Evolutionary conservation across 73 alveolate species (phyloP).

Genomic region (Paramecium sexaurelia): DNA sequence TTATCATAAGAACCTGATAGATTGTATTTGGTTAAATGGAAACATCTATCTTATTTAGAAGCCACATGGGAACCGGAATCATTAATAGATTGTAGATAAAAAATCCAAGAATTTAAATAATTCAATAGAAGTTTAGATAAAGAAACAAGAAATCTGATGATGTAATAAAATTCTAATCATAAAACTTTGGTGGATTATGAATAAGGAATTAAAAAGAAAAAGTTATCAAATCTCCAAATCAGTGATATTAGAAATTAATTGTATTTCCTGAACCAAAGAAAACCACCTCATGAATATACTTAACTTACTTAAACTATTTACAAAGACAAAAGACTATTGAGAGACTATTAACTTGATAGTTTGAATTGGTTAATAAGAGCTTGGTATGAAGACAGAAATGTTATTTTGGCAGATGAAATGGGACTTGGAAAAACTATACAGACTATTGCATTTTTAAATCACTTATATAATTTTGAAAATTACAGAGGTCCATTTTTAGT

Average conservation of each 20-base stretch:
- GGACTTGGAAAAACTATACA: conserved; percentile 97
- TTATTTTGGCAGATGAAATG: conserved; percentile 95
- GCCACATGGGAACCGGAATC: conserved; percentile 88
- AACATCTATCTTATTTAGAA: conserved; percentile 75
- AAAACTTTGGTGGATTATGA: conserved; percentile 31
- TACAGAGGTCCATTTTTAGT: conserved; percentile 88
- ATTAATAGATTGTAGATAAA: conserved; percentile 62
- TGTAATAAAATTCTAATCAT: conserved; percentile 67
- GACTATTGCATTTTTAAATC: conserved; percentile 84
- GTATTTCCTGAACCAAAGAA: conserved; percentile 9
- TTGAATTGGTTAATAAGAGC: conserved; percentile 92
- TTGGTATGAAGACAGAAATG: conserved; percentile 81
- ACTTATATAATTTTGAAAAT: conserved; percentile 64
- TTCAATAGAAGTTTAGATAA: conserved; percentile 76
- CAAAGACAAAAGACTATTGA: conserved; percentile 68
- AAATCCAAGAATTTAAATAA: conserved; percentile 70
- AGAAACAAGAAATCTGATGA: conserved; percentile 69
- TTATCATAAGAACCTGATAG: conserved; percentile 55
- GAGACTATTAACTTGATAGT: conserved; percentile 91
- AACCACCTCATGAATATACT: conserved; percentile 55
- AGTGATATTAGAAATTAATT: neutral
- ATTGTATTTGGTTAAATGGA: conserved; percentile 85
- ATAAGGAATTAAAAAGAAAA: conserved; percentile 12
- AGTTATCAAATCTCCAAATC: neutral
- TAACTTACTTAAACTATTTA: conserved; percentile 67